phyloP scores from a whole-genome alignment of 768 basidiomycete species.

The Thelephora ganbajun region DNA sequence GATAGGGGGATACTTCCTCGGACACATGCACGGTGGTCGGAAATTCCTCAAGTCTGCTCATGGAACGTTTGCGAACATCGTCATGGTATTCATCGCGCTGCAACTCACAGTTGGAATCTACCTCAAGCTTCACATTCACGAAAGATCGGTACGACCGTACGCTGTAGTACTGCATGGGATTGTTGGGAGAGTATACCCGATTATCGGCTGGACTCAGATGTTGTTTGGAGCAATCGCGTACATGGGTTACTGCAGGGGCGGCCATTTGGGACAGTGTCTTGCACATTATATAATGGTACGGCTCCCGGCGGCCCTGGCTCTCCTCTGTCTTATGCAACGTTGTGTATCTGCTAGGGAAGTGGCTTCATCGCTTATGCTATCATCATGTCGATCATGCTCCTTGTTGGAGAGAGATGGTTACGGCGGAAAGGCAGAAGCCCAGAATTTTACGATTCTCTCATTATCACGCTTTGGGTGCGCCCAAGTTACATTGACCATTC shows the following conservation, averaged over 20 bases:
- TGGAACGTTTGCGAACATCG: slow-evolving; percentile 50
- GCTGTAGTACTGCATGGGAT: slow-evolving; percentile 59
- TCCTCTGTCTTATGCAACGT: neutral
- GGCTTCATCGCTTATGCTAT: slow-evolving; percentile 82
- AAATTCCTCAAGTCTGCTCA: slow-evolving; percentile 65
- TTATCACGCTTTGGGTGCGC: slow-evolving; percentile 40
- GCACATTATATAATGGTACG: slow-evolving; percentile 74
- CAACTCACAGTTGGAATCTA: slow-evolving; percentile 75
- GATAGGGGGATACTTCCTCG: slow-evolving; percentile 61
- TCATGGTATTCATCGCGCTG: slow-evolving; percentile 45
- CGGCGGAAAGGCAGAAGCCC: slow-evolving; percentile 56
- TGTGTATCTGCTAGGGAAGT: slow-evolving; percentile 36
- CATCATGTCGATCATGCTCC: slow-evolving; percentile 66
- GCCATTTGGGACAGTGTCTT: slow-evolving; percentile 68
- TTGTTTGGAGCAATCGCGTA: slow-evolving; percentile 70
- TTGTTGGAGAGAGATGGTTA: slow-evolving; percentile 70
- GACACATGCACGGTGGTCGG: slow-evolving; percentile 78
- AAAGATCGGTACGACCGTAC: slow-evolving; percentile 56
- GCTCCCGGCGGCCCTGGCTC: neutral
- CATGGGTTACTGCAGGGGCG: slow-evolving; percentile 70
- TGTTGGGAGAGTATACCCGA: slow-evolving; percentile 74
- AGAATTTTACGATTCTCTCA: slow-evolving; percentile 81
- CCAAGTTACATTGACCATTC: neutral
- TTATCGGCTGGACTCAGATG: slow-evolving; percentile 84
- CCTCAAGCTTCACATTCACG: slow-evolving; percentile 84